Percentiles rank a stretch among this genome's conserved stretches.
Conservation (phyloP, 2,329 filamentous ascomycete species). For the Diaporthe destruens region DNA sequence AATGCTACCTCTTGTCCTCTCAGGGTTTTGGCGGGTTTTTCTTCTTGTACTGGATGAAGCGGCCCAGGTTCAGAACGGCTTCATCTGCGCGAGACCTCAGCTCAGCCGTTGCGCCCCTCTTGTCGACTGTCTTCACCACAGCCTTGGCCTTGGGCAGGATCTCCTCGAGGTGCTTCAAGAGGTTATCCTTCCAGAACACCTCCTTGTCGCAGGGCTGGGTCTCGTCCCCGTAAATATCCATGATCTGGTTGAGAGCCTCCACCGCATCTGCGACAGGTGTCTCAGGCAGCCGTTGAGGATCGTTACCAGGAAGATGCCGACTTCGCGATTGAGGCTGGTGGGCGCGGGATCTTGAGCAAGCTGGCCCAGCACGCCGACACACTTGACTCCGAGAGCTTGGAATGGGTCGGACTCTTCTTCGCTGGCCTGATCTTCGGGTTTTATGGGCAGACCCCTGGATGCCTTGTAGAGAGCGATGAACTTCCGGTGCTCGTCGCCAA, state of each 20-base stretch:
- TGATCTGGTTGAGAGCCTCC: conserved; percentile 75
- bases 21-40: conserved; percentile 60
- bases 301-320: conserved; percentile 73
- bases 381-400: conserved; percentile 74
- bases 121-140: conserved; percentile 72
- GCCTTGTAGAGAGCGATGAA: conserved; percentile 76
- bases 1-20: conserved; percentile 10
- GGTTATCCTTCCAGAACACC: conserved; percentile 74
- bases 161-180: conserved; percentile 70
- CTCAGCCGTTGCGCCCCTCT: conserved; percentile 65
- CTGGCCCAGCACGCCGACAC: conserved; percentile 74
- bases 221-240: conserved; percentile 76
- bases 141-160: conserved; percentile 65
- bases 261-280: conserved; percentile 69
- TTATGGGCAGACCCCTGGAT: conserved; percentile 56
- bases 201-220: conserved; percentile 67
- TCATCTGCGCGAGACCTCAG: conserved; percentile 72
- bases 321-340: conserved; percentile 68
- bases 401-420: conserved; percentile 65
- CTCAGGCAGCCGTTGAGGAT: conserved; percentile 64
- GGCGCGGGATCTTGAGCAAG: conserved; percentile 69
- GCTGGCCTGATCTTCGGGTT: conserved; percentile 35
- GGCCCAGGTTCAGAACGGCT: conserved; percentile 68
- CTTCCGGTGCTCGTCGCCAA: conserved; percentile 68
- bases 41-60: conserved; percentile 76